Conservation (phyloP, 805 yeast genomes). For the Yamadazyma sp. region DNA sequence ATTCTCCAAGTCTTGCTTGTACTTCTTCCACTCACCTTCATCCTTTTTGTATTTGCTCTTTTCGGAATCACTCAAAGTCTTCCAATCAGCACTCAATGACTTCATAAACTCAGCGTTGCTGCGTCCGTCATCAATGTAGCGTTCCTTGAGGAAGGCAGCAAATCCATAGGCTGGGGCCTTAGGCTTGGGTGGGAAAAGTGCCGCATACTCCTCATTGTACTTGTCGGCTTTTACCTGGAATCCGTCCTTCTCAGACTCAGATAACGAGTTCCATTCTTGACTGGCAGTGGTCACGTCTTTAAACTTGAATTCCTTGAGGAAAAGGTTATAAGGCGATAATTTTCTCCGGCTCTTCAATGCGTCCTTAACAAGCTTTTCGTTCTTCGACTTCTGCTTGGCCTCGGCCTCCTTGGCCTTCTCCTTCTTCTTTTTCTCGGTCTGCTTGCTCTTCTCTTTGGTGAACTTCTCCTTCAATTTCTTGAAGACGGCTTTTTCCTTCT, state of each 20-base stretch:
- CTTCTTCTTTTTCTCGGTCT: constrained; percentile 19
- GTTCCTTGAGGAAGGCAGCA: constrained; percentile 30
- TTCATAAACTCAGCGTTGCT: constrained; percentile 22
- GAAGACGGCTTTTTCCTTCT: constrained; percentile 18
- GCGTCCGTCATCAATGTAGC: constrained; percentile 24
- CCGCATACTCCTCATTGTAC: constrained; percentile 24
- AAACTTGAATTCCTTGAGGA: constrained; percentile 14
- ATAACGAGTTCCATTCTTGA: constrained; percentile 27
- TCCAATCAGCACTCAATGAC: constrained; percentile 32
- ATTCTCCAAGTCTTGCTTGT: constrained; percentile 20
- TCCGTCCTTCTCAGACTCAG: constrained; percentile 28
- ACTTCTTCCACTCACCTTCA: constrained; percentile 20
- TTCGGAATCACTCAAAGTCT: constrained; percentile 25
- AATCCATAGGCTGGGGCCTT: constrained; percentile 30
- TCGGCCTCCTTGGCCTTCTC: constrained; percentile 19
- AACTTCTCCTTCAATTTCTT: constrained; percentile 20
- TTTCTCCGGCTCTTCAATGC: constrained; percentile 14
- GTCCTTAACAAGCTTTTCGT: constrained; percentile 10
- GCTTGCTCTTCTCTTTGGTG: constrained; percentile 18
- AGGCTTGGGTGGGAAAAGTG: constrained; percentile 33
- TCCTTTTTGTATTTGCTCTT: constrained; percentile 25
- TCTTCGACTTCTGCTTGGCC: constrained; percentile 20
- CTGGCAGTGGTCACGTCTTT: constrained; percentile 6
- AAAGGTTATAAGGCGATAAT: constrained; percentile 14
- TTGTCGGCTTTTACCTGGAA: constrained; percentile 27